A percentile compares a stretch with the other conserved stretches of the same genome.
phyloP scores from a whole-genome alignment of 768 basidiomycete species.

The Agaricus subrufescens region DNA sequence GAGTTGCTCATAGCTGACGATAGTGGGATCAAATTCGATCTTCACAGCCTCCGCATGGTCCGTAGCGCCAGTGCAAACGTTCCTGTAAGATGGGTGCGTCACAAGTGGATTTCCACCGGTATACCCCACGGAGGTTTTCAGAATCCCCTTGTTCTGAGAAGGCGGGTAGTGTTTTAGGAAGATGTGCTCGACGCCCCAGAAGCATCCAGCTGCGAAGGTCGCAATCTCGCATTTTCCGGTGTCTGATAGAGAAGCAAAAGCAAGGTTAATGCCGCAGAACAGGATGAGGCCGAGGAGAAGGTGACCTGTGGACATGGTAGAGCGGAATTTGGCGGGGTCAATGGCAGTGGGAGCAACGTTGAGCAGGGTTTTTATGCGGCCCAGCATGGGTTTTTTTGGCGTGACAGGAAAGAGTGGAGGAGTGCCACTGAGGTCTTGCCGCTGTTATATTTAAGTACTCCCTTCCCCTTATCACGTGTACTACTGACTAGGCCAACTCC shows the following conservation, averaged over 20 bases:
- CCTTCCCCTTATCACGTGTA: not conserved
- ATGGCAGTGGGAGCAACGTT: constrained; percentile 16
- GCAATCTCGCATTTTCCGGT: constrained; percentile 28
- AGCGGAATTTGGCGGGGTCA: constrained; percentile 33
- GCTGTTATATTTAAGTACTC: not conserved
- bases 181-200: constrained; percentile 87
- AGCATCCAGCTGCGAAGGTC: constrained; percentile 62
- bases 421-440: not conserved
- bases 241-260: constrained; percentile 7
- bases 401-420: constrained; percentile 1
- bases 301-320: constrained; percentile 36
- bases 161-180: constrained; percentile 77
- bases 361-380: constrained; percentile 14
- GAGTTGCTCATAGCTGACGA: constrained; percentile 79
- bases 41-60: constrained; percentile 86
- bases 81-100: constrained; percentile 58
- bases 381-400: constrained; percentile 11
- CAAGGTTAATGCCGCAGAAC: not conserved
- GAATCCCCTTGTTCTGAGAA: constrained; percentile 64
- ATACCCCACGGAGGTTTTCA: constrained; percentile 75
- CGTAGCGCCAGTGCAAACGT: constrained; percentile 78
- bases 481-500: too few species aligned
- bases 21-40: constrained; percentile 79
- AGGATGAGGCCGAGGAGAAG: not conserved
- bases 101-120: constrained; percentile 62